A percentile compares a stretch with the other conserved stretches of the same genome.
Conservation (phyloP, 2,329 filamentous ascomycete species). For the Sordariomycetes sp. region DNA sequence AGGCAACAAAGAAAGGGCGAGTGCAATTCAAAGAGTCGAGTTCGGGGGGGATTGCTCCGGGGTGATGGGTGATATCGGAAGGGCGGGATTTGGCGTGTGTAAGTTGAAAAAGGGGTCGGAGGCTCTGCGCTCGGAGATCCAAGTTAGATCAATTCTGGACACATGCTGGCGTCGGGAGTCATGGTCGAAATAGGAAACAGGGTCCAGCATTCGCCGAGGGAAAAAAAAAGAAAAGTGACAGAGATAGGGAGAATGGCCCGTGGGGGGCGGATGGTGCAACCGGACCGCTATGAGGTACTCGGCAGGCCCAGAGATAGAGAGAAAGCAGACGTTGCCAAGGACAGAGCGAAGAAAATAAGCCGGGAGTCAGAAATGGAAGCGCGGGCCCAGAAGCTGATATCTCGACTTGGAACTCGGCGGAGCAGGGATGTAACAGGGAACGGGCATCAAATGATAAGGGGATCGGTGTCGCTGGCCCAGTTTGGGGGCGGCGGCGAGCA, state of each 20-base stretch:
- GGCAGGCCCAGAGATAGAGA: background rate
- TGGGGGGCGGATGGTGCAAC: background rate
- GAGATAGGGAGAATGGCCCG: background rate
- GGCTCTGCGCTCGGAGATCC: background rate
- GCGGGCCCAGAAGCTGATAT: background rate
- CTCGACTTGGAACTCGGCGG: background rate
- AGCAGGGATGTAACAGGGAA: background rate
- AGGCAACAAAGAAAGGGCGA: background rate
- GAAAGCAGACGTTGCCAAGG: background rate
- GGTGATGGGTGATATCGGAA: background rate
- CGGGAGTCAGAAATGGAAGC: background rate
- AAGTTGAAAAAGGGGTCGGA: background rate
- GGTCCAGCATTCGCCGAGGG: background rate
- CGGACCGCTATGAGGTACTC: no score
- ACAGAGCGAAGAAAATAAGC: background rate
- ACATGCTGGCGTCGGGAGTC: background rate
- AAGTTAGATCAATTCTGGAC: background rate
- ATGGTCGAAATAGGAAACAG: background rate
- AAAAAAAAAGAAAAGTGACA: background rate
- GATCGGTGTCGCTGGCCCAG: background rate
- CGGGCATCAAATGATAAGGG: background rate
- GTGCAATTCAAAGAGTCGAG: background rate
- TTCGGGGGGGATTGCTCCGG: background rate
- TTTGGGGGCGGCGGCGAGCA: background rate
- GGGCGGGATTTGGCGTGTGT: background rate